Evolutionary conservation across 306 rosid species (phyloP).

Genomic region (Fragaria vesca): DNA sequence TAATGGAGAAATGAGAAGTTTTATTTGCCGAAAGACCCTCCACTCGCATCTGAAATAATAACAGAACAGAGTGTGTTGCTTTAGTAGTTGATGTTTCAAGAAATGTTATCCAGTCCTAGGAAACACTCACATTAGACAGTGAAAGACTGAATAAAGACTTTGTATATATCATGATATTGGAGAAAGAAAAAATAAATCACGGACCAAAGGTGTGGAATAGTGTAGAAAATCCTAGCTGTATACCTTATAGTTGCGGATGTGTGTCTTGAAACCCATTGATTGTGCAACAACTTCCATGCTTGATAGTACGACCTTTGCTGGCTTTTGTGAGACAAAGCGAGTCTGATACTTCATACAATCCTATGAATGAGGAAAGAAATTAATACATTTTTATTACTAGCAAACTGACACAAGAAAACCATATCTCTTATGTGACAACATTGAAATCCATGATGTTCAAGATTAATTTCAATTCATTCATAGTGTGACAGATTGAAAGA

Average conservation of each 20-base stretch:
- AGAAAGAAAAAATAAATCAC: conserved; percentile 4
- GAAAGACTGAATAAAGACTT: neutral
- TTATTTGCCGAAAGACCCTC: conserved; percentile 70
- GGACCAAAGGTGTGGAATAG: conserved; percentile 7
- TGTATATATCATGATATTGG: neutral
- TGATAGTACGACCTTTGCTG: conserved; percentile 78
- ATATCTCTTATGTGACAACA: neutral
- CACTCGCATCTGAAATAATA: conserved; percentile 76
- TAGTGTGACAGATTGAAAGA: neutral
- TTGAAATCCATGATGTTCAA: neutral
- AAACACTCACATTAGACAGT: neutral
- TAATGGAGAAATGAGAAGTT: conserved; percentile 68
- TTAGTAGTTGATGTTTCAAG: conserved; percentile 10
- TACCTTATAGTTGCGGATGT: conserved; percentile 87
- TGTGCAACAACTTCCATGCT: conserved; percentile 95
- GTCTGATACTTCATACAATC: conserved; percentile 65
- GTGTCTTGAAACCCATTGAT: conserved; percentile 92
- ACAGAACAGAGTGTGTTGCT: neutral
- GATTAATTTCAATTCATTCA: neutral
- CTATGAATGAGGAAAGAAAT: conserved; percentile 33
- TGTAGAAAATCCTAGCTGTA: conserved; percentile 12
- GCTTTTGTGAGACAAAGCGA: conserved; percentile 84
- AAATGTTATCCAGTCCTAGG: conserved; percentile 1
- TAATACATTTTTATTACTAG: neutral
- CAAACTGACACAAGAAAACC: conserved; percentile 7